Base-by-base conservation (phyloP, 2,329 filamentous ascomycete genomes). In the Acrocalymma vagum region DNA sequence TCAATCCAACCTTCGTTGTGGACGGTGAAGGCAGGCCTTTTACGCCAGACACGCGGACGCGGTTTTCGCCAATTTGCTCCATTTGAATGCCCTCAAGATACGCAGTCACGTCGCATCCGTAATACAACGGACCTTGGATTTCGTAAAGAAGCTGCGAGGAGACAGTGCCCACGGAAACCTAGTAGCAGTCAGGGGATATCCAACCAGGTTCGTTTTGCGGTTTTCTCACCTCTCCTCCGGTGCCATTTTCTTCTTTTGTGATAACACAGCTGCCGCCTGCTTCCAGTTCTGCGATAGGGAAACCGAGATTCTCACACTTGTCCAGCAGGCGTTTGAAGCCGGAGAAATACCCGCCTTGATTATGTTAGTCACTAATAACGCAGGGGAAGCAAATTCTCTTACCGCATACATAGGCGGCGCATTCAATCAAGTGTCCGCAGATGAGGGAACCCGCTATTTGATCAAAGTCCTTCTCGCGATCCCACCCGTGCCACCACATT, bases 361-460 rank as follows among this genome's bases (percentile, higher is more conserved):
- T n/a, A n/a, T n/a, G n/a, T n/a, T n/a, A n/a, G n/a, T n/a, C n/a
- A n/a, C n/a, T n/a, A n/a, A n/a, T n/a, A n/a, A n/a, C n/a, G n/a
- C n/a, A n/a, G n/a, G n/a, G n/a, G n/a, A n/a, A n/a, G n/a, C n/a
- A n/a, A n/a, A n/a, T n/a, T n/a, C n/a, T n/a, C n/a, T n/a, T n/a
- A 0, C 78, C 78, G 0, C 72, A 75, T 8, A 74, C 75, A 34
- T 82, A 82, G 0, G 75, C 69, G 0, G 72, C 73, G 49, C 79
- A 82, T 52, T 82, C 79, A 25, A 82, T 79, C 6, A 82, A 56
- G 58, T 82, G 78, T 1, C 77, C 79, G 0, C 77, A 77, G 1
- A 82, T 56, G 0, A 82, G 58, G 0, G 76, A 65, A 0, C 76
- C 75, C 0, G 79, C 79, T 4, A 82, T 63, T 20, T 66, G 51